These are phyloP conservation scores for Talaromyces liani DNA, from an alignment of 495 filamentous ascomycete genomes.

Conservation along the genomic window DNA sequence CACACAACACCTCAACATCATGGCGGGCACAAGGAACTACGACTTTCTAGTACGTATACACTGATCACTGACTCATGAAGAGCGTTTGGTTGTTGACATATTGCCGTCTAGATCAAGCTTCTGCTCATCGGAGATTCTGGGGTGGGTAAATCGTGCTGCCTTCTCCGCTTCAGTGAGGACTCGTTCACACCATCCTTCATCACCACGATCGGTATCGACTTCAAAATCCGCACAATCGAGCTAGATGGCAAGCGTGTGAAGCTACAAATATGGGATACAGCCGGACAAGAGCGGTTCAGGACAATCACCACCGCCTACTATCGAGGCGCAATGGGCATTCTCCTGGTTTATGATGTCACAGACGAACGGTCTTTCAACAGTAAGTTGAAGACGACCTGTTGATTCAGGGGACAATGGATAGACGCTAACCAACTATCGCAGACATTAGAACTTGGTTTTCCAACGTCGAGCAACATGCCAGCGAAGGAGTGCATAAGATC, in stretches of 20 bases:
- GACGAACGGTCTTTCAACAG: conserved; percentile 97
- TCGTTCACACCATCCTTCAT: conserved; percentile 98
- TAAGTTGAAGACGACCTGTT: conserved; percentile 38
- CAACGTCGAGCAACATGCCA: conserved; percentile 98
- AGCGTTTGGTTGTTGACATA: conserved; percentile 8
- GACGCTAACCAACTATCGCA: conserved; percentile 25
- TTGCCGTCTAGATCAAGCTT: conserved; percentile 76
- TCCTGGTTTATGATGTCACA: conserved; percentile 97
- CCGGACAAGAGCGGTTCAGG: conserved; percentile 94
- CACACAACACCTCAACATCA: conserved; percentile 27
- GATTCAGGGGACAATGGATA: background rate
- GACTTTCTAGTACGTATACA: conserved; percentile 77
- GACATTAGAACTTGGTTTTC: conserved; percentile 99
- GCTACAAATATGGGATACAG: conserved; percentile 99
- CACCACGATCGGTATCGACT: conserved; percentile 99
- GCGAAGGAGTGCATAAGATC: conserved; percentile 99
- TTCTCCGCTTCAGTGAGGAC: conserved; percentile 97
- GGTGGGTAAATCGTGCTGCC: conserved; percentile 97
- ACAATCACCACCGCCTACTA: conserved; percentile 99
- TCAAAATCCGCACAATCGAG: conserved; percentile 99
- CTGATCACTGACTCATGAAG: background rate
- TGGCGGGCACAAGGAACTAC: conserved; percentile 97
- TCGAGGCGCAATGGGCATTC: conserved; percentile 94
- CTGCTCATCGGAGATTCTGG: conserved; percentile 97
- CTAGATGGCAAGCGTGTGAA: conserved; percentile 97